These are phyloP conservation scores for Aurantiochytrium sp. DNA, from an alignment of 108 stramenopile genomes.

Conservation along the genomic window DNA sequence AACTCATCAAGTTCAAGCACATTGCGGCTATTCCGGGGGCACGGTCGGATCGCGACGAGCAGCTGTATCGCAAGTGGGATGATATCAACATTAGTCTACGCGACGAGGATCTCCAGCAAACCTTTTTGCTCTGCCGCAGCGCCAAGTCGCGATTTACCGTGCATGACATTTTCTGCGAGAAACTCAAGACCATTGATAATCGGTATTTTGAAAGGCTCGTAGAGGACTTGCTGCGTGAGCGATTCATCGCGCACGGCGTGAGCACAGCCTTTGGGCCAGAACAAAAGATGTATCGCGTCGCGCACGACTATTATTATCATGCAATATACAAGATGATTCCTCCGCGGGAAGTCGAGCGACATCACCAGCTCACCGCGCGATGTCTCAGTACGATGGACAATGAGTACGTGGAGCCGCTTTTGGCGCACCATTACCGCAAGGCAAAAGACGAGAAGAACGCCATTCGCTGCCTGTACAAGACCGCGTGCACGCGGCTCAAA, in stretches of 20 bases:
- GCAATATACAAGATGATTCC: constrained; percentile 4
- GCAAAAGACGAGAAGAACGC: constrained; percentile 1
- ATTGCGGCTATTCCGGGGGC: neutral
- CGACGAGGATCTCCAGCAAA: neutral
- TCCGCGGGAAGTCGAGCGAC: neutral
- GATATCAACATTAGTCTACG: neutral
- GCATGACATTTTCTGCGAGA: neutral
- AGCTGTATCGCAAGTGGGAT: neutral
- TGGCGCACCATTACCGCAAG: neutral
- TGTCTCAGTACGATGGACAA: neutral
- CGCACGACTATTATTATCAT: constrained; percentile 2
- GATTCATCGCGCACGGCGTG: neutral
- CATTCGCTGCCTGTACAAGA: neutral
- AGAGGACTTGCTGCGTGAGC: neutral
- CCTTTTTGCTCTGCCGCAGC: neutral
- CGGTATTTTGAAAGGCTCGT: neutral
- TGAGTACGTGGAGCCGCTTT: neutral
- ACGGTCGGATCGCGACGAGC: neutral
- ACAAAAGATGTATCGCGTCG: neutral
- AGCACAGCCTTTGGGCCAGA: neutral
- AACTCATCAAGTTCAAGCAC: neutral
- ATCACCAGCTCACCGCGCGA: neutral
- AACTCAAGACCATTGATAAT: neutral
- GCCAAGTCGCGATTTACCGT: neutral
- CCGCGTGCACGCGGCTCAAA: neutral